These are phyloP conservation scores for Talaromyces rugulosus DNA, from an alignment of 2,329 filamentous ascomycete genomes.

Conservation along the genomic window DNA sequence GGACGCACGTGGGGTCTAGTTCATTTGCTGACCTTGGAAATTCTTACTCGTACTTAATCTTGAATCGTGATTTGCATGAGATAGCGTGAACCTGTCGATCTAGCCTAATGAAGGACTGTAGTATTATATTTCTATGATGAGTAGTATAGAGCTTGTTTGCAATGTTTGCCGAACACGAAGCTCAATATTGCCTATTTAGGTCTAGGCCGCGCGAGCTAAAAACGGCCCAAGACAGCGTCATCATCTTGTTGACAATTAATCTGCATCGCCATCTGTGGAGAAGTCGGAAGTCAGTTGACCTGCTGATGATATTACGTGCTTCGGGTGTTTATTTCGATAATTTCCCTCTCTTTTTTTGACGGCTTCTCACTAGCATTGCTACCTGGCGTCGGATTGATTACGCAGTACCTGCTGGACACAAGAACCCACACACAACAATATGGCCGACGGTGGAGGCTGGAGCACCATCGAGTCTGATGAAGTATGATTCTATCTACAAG, in stretches of 20 bases:
- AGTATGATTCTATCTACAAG: slow-evolving; percentile 49
- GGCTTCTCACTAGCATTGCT: not conserved
- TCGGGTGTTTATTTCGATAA: not conserved
- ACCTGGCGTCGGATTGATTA: not conserved
- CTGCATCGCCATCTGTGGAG: not conserved
- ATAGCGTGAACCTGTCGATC: not conserved
- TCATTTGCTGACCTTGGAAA: not conserved
- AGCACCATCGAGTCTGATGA: slow-evolving; percentile 98
- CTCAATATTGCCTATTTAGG: not conserved
- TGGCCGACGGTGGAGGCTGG: slow-evolving; percentile 68
- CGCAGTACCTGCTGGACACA: not conserved
- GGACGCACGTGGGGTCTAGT: not conserved
- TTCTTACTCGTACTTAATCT: not conserved
- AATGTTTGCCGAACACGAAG: not conserved
- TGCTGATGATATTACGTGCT: not conserved
- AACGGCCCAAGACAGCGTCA: not conserved
- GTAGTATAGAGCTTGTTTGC: not conserved
- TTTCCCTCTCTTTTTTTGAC: not conserved
- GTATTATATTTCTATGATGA: too few relatives aligned
- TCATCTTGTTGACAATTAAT: not conserved
- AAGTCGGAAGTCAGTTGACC: not conserved
- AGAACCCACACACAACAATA: slow-evolving; percentile 24
- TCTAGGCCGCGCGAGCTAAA: not conserved
- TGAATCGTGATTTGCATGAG: not conserved
- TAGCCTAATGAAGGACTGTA: not conserved